phyloP scores from a whole-genome alignment of 164 flowering plant species.

The Sedum album region DNA sequence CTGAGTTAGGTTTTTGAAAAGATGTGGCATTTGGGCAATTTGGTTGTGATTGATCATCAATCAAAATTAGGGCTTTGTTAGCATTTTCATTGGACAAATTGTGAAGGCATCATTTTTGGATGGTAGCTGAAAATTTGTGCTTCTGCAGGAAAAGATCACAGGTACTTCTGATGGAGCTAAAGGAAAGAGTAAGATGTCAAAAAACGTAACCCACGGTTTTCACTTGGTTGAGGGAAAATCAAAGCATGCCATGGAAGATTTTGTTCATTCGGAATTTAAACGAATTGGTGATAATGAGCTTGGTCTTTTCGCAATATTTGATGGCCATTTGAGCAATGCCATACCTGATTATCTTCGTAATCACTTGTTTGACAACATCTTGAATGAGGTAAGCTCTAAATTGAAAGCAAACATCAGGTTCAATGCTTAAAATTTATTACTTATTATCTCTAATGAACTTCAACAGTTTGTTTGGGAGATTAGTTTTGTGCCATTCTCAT shows the following conservation, averaged over 20 bases:
- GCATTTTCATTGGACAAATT: not conserved
- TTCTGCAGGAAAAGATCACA: conserved; percentile 65
- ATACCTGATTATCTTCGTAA: conserved; percentile 64
- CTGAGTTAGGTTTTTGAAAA: not conserved
- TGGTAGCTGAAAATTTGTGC: not conserved
- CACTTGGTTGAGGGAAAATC: conserved; percentile 74
- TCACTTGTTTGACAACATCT: conserved; percentile 72
- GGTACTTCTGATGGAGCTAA: conserved; percentile 70
- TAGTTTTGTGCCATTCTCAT: too few relatives aligned
- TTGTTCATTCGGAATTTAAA: conserved; percentile 67
- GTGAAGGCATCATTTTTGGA: not conserved
- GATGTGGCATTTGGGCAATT: not conserved
- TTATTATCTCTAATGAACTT: too few relatives aligned
- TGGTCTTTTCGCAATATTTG: conserved; percentile 72
- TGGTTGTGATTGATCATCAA: not conserved
- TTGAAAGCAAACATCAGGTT: not conserved
- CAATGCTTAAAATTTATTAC: not conserved
- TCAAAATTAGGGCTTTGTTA: not conserved
- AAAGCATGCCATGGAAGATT: conserved; percentile 81
- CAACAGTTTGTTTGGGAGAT: too few relatives aligned
- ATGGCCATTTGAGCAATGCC: conserved; percentile 79
- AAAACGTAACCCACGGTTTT: conserved; percentile 64
- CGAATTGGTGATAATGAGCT: conserved; percentile 51
- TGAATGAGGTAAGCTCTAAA: conserved; percentile 53
- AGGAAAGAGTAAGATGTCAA: conserved; percentile 77